phyloP scores from a whole-genome alignment of 441 rosid genomes.

The Daphne laureola region DNA sequence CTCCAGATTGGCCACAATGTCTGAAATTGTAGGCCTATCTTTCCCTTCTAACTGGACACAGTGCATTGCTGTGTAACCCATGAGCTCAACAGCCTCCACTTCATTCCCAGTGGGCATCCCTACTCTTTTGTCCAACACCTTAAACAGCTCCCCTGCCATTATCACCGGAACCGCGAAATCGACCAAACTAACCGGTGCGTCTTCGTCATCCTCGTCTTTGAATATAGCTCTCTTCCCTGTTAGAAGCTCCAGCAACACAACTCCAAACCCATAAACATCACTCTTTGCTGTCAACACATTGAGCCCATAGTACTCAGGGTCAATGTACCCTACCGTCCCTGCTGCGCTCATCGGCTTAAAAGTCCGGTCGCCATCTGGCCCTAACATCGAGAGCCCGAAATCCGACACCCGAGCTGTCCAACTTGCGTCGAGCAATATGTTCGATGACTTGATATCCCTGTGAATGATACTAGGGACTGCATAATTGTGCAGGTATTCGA shows the following conservation, averaged over 20 bases:
- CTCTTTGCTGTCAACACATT: slow-evolving; percentile 73
- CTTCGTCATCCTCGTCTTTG: slow-evolving; percentile 27
- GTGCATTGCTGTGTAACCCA: slow-evolving; percentile 69
- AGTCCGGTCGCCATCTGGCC: slow-evolving; percentile 47
- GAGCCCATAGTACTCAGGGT: slow-evolving; percentile 76
- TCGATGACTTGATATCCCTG: slow-evolving; percentile 88
- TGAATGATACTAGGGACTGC: slow-evolving; percentile 90
- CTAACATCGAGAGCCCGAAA: slow-evolving; percentile 76
- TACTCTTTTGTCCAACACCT: slow-evolving; percentile 53
- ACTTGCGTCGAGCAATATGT: slow-evolving; percentile 58
- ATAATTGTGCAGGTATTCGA: slow-evolving; percentile 83
- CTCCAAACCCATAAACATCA: slow-evolving; percentile 87
- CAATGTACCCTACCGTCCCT: slow-evolving; percentile 91
- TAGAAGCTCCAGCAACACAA: slow-evolving; percentile 64
- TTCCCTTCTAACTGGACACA: slow-evolving; percentile 78
- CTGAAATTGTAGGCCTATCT: slow-evolving; percentile 68
- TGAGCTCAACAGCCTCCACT: slow-evolving; percentile 76
- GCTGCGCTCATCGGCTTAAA: slow-evolving; percentile 56
- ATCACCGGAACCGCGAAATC: slow-evolving; percentile 63
- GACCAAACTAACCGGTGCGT: slow-evolving; percentile 54
- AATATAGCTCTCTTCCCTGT: slow-evolving; percentile 84
- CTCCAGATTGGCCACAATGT: slow-evolving; percentile 69
- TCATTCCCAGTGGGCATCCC: slow-evolving; percentile 47
- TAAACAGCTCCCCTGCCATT: slow-evolving; percentile 30
- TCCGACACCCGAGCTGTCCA: slow-evolving; percentile 90